phyloP scores from a whole-genome alignment of 2,329 filamentous ascomycete species.

The Colletotrichum sp. region DNA sequence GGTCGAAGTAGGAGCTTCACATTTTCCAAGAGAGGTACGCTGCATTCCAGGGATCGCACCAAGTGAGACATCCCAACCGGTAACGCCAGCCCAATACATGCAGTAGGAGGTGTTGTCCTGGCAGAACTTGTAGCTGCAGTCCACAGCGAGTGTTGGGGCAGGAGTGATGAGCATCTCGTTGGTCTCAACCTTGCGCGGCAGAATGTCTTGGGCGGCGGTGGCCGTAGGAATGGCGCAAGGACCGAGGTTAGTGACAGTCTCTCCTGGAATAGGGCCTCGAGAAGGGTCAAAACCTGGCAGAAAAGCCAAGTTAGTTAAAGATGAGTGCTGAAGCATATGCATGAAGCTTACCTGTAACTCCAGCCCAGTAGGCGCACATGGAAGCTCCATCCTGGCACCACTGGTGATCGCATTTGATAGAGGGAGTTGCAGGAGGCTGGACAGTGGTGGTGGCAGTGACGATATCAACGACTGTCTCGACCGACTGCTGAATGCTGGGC shows the following conservation, averaged over 20 bases:
- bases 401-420: conserved; percentile 27
- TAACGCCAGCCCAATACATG: conserved; percentile 43
- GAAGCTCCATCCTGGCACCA: conserved; percentile 28
- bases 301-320: not conserved
- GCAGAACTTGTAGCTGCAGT: conserved; percentile 36
- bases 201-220: not conserved
- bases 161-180: not conserved
- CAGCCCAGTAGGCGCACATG: conserved; percentile 34
- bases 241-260: conserved; percentile 25
- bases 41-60: conserved; percentile 43
- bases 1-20: conserved; percentile 17
- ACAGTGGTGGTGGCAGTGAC: not conserved
- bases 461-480: not conserved
- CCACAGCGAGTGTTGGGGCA: conserved; percentile 19
- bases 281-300: conserved; percentile 26
- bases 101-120: conserved; percentile 37
- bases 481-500: not conserved
- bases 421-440: not conserved
- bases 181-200: not conserved
- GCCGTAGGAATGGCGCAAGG: not conserved
- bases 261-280: conserved; percentile 31
- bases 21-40: conserved; percentile 34
- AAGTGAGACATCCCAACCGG: conserved; percentile 34
- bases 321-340: not conserved
- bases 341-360: conserved; percentile 24